Percentiles rank a stretch among this genome's conserved stretches.
Conservation (phyloP, 169 alveolate species). For the Plasmodium vivax region DNA sequence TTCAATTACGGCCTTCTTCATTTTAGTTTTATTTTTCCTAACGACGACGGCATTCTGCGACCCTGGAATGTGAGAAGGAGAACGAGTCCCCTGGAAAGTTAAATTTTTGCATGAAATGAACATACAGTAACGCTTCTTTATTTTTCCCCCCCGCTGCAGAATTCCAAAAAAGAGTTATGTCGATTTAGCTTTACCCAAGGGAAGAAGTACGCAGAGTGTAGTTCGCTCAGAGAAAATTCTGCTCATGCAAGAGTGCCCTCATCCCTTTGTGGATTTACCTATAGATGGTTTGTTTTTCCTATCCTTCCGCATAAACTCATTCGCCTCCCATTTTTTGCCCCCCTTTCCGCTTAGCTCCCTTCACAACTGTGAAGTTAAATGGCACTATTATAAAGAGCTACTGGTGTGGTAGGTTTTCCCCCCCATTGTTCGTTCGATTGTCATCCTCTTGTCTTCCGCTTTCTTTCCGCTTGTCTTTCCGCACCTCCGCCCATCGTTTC, state of each 20-base stretch:
- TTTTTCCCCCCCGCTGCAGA: constrained; percentile 1
- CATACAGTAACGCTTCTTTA: not conserved
- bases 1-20: constrained; percentile 23
- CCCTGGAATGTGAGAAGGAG: constrained; percentile 68
- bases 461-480: too few species aligned
- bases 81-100: not conserved
- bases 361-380: constrained; percentile 66
- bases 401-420: constrained; percentile 59
- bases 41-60: constrained; percentile 74
- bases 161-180: constrained; percentile 71
- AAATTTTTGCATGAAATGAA: not conserved
- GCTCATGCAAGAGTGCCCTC: not conserved
- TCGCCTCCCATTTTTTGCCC: not conserved
- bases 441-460: too few species aligned
- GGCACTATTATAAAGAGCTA: constrained; percentile 50
- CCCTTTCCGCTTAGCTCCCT: constrained; percentile 49
- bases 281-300: not conserved
- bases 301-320: not conserved
- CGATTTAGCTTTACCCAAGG: constrained; percentile 52
- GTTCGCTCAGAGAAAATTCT: not conserved
- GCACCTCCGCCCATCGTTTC: not conserved
- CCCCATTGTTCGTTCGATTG: not conserved
- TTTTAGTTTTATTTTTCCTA: constrained; percentile 54
- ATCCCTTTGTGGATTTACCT: not conserved
- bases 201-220: constrained; percentile 33